Conservation (phyloP, 139 green algal genomes). For the Penium margaritaceum region DNA sequence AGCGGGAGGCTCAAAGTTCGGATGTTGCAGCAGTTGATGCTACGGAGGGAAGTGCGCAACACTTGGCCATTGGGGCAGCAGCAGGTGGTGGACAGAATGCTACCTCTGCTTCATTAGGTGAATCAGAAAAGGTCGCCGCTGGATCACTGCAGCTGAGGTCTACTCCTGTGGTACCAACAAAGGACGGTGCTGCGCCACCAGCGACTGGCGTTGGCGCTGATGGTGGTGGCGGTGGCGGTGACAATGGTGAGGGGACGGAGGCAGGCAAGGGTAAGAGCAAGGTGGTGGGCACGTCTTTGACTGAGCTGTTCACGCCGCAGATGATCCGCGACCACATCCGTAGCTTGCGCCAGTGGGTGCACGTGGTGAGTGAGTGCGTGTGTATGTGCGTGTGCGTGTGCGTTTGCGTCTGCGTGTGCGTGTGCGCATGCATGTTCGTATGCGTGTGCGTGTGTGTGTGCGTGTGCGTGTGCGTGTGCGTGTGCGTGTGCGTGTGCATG, state of each 20-base stretch:
- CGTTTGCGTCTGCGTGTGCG: too few species aligned
- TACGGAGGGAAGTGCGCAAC: too few species aligned
- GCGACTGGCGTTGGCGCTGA: neutral
- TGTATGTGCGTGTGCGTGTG: neutral
- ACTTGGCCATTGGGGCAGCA: too few species aligned
- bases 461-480: neutral
- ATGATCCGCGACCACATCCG: constrained; percentile 70
- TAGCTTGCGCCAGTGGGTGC: constrained; percentile 43
- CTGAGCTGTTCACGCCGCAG: constrained; percentile 76
- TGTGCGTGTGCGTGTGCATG: neutral
- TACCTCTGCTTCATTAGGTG: too few species aligned
- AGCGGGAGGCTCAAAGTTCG: too few species aligned
- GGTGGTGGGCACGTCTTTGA: constrained; percentile 68
- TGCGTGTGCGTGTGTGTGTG: neutral
- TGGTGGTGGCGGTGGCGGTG: neutral
- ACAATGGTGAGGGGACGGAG: neutral
- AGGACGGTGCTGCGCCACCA: constrained; percentile 12
- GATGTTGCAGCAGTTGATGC: too few species aligned
- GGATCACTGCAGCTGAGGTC: too few species aligned
- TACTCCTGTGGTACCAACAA: too few species aligned
- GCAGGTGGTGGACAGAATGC: too few species aligned
- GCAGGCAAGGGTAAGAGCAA: constrained; percentile 21
- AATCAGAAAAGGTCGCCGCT: neutral
- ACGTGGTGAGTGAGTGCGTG: constrained; percentile 30
- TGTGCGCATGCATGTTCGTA: too few species aligned